Conservation (phyloP, 495 filamentous ascomycete genomes). For the Pyronema omphalodes region DNA sequence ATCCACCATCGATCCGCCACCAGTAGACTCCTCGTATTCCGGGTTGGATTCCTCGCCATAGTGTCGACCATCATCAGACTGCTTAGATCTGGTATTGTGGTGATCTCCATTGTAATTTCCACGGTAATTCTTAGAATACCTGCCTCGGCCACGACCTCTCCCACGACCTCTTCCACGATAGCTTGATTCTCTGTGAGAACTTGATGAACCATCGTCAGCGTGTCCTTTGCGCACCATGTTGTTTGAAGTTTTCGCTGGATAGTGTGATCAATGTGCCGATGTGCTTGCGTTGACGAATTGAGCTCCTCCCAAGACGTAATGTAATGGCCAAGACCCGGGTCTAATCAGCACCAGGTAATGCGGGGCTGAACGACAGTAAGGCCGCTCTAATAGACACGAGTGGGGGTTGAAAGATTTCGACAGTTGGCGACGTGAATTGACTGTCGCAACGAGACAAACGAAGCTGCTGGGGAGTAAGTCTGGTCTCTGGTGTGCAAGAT, state of each 20-base stretch:
- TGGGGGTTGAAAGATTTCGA: too few relatives aligned
- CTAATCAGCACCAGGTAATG: too few relatives aligned
- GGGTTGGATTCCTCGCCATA: neutral
- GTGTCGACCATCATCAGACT: neutral
- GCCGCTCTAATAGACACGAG: too few relatives aligned
- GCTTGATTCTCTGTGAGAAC: slow-evolving; percentile 3
- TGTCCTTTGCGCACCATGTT: slow-evolving; percentile 4
- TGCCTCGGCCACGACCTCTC: neutral
- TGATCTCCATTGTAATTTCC: neutral
- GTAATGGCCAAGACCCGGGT: too few relatives aligned
- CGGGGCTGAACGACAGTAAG: too few relatives aligned
- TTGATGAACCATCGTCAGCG: slow-evolving; percentile 1
- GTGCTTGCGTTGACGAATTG: neutral
- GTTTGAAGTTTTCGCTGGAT: neutral
- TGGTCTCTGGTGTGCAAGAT: neutral
- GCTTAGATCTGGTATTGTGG: neutral
- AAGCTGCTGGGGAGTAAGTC: neutral
- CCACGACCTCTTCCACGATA: slow-evolving; percentile 2
- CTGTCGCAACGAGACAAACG: neutral
- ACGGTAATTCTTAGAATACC: slow-evolving; percentile 5
- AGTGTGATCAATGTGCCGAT: neutral
- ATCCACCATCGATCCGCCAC: neutral
- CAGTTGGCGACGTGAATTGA: neutral
- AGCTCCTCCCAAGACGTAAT: too few relatives aligned
- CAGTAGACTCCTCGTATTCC: neutral